Evolutionary conservation across 192 early-diverging fungal genomes (phyloP), one percentile per base, ranked within the genome.

Genomic region (Martensiomyces pterosporus): DNA sequence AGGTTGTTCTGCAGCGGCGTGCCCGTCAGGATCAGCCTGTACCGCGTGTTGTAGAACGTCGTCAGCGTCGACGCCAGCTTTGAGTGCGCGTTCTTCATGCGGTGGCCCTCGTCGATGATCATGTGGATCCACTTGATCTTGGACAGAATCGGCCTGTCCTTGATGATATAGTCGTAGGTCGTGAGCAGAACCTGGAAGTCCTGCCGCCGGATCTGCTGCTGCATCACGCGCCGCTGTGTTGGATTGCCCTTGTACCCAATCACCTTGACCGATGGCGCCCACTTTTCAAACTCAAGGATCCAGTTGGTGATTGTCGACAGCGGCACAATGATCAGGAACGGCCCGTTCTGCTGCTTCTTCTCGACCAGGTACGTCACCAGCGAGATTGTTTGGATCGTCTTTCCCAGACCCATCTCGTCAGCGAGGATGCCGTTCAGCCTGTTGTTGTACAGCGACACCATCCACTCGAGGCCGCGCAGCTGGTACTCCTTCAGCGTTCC

Each of bases 1-100:
- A 99, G 76, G 55, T 99, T 97, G 79, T 99, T 99, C 80, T 92
- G 96, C 47, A 99, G 66, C n/a, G 97, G 97, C 10, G 97, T 99
- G 44, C 94, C 97, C 0, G 97, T 99, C 57, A 99, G 74, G 75
- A 99, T 94, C 38, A 98, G 76, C 21, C 94, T 84, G 65, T 93
- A 97, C 7, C 92, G 85, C 3, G 86, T 86, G 22, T 71, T 76
- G 68, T 99, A 99, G 67, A 85, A 84, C 64, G 93, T 88, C 24
- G 88, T 85, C 58, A 99, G 69, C 24, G 88, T 92, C 9, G 74
- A 67, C 16, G 89, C 86, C 24, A 99, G 79, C 56, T 91, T 93
- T 15, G 90, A 90, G 26, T 91, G 75, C 33, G 86, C 67, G 62
- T 97, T 99, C 77, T 99, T 99, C 90, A 99, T 92, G 47, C 97